Percentiles rank a stretch among this genome's conserved stretches.
Conservation (phyloP, 495 filamentous ascomycete genomes). For the Cladorrhinum samala region DNA sequence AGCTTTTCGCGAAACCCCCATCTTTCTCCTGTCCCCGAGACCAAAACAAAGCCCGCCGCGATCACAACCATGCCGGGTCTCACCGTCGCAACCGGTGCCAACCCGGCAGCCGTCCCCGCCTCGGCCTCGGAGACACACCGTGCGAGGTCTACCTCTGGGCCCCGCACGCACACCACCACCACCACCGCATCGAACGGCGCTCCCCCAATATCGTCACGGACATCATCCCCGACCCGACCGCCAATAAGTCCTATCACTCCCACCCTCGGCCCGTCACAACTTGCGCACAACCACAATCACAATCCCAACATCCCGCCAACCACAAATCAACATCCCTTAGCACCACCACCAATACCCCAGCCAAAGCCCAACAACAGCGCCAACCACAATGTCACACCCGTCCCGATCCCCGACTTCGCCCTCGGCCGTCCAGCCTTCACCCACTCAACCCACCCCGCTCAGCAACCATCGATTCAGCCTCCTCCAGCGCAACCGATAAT, state of each 20-base stretch:
- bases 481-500: slow-evolving; percentile 58
- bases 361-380: not conserved
- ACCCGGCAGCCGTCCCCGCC: slow-evolving; percentile 3
- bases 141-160: not conserved
- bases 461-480: slow-evolving; percentile 30
- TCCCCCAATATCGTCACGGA: not conserved
- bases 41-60: not conserved
- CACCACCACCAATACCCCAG: not conserved
- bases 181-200: not conserved
- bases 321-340: not conserved
- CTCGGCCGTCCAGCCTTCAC: slow-evolving; percentile 34
- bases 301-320: slow-evolving; percentile 5
- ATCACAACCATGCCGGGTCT: slow-evolving; percentile 23
- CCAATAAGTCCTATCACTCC: slow-evolving; percentile 44
- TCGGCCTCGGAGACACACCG: not conserved
- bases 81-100: slow-evolving; percentile 17
- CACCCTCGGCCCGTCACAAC: slow-evolving; percentile 21
- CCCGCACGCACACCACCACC: slow-evolving; percentile 1
- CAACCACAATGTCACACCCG: not conserved
- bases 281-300: slow-evolving; percentile 1
- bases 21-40: too few species aligned
- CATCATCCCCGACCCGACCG: slow-evolving; percentile 20
- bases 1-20: too few species aligned
- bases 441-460: slow-evolving; percentile 29
- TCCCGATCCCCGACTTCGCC: slow-evolving; percentile 22